Base-by-base conservation (phyloP, 2,329 filamentous ascomycete genomes). In the Colletotrichum sp. region DNA sequence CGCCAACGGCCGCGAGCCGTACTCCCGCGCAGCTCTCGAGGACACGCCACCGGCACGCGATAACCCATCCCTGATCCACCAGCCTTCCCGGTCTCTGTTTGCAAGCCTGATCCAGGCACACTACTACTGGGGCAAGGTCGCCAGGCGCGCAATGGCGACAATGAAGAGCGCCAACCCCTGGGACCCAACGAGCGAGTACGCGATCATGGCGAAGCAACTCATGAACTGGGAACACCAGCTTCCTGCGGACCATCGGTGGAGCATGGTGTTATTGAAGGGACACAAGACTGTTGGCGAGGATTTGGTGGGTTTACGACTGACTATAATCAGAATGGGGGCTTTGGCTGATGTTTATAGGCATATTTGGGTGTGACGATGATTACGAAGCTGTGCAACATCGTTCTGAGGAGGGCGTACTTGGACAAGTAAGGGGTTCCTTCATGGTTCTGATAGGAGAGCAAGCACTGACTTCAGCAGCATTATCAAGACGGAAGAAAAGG, bases 281-380 rank as follows among this genome's bases (percentile, higher is more conserved):
- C 87, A 90, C 79, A 90, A 89, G 78, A 82, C 85, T 1, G 85
- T 87, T n/a, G 84, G 84, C 3, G 85, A 89, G 68, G 89, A 92
- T 67, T 77, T 91, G 78, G 89, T 90, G 80, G 71, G 86, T 79
- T 13, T n/a, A n/a, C n/a, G n/a, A n/a, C n/a, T n/a, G n/a, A n/a
- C n/a, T n/a, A n/a, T n/a, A n/a, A n/a, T n/a, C n/a, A n/a, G n/a
- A n/a, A n/a, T 6, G 27, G 74, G 27, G 77, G 62, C 22, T 19
- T 61, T 59, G 22, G 32, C 77, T 78, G 39, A 79, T 69, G 19
- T 6, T 8, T 15, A 12, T 52, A 90, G 89, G 89, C 88, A 1
- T 92, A 91, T 79, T 84, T 91, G 13, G 88, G 88, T 57, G 86
- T 91, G 7, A 90, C 89, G 6, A 90, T 90, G 84, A 87, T 89